These are phyloP conservation scores for Epichloe coenophiala DNA, from an alignment of 2,329 filamentous ascomycete genomes.

Conservation along the genomic window DNA sequence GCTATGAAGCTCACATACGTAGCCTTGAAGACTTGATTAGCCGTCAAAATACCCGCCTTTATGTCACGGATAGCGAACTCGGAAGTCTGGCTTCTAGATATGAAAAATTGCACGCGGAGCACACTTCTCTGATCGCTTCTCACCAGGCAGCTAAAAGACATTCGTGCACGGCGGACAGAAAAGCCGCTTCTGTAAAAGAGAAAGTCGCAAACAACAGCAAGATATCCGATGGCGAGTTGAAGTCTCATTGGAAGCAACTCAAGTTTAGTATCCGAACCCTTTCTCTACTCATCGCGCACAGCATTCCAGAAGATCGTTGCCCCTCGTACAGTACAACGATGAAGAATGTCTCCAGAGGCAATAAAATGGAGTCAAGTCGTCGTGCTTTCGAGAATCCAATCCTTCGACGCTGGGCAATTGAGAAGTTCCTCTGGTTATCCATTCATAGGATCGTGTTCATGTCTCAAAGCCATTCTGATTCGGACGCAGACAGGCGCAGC, in stretches of 20 bases:
- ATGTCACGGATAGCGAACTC: too few relatives aligned
- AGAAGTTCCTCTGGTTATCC: not conserved
- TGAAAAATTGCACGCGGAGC: too few relatives aligned
- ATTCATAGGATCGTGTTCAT: not conserved
- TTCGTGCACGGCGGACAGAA: not conserved
- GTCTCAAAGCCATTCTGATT: not conserved
- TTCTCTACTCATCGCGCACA: not conserved
- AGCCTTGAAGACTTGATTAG: not conserved
- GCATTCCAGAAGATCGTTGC: not conserved
- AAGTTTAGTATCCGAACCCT: not conserved
- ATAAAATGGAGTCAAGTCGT: not conserved
- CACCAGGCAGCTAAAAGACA: not conserved
- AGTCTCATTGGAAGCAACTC: not conserved
- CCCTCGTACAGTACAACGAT: not conserved
- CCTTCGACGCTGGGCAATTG: not conserved
- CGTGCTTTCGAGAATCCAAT: not conserved
- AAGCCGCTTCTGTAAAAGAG: not conserved
- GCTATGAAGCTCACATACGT: too few relatives aligned
- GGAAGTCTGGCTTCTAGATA: too few relatives aligned
- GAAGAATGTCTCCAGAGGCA: not conserved
- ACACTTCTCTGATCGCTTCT: too few relatives aligned
- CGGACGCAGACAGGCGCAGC: not conserved
- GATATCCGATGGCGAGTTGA: not conserved
- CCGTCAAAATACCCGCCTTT: not conserved
- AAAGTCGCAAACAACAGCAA: not conserved